phyloP scores from a whole-genome alignment of 306 rosid species.

The Quillaja saponaria region DNA sequence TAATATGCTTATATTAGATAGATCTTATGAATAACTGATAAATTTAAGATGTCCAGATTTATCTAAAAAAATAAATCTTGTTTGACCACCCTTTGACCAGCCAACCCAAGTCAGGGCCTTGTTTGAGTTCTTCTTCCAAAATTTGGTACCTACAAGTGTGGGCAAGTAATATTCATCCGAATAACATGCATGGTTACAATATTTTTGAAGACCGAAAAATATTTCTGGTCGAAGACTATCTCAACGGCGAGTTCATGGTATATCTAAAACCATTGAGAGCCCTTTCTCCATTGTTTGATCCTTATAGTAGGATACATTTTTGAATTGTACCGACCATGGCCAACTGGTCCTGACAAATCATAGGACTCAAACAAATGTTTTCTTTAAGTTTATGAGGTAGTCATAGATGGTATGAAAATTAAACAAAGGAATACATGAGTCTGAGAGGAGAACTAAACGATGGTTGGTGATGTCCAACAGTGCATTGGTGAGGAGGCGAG shows the following conservation, averaged over 20 bases:
- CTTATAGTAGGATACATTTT: slow-evolving; percentile 53
- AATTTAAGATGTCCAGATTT: too few relatives aligned
- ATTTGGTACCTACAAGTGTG: slow-evolving; percentile 49
- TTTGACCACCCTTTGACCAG: slow-evolving; percentile 83
- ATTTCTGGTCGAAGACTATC: slow-evolving; percentile 48
- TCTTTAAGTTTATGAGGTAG: slow-evolving; percentile 49
- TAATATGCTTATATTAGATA: too few relatives aligned
- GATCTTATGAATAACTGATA: too few relatives aligned
- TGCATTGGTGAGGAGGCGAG: slow-evolving; percentile 68
- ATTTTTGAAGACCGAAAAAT: slow-evolving; percentile 46
- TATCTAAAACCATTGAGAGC: slow-evolving; percentile 90
- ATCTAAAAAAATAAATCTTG: too few relatives aligned
- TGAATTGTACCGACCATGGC: slow-evolving; percentile 62
- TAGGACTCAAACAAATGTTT: slow-evolving; percentile 62
- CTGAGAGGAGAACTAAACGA: slow-evolving; percentile 78
- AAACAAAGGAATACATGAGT: slow-evolving; percentile 84
- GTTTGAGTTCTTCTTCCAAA: slow-evolving; percentile 56
- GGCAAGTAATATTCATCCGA: slow-evolving; percentile 87
- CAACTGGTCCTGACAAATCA: slow-evolving; percentile 45
- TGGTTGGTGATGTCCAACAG: slow-evolving; percentile 63
- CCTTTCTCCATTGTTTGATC: slow-evolving; percentile 74
- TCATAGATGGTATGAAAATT: slow-evolving; percentile 67
- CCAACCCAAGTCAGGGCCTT: slow-evolving; percentile 89
- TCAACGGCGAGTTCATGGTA: slow-evolving; percentile 54
- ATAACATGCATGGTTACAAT: slow-evolving; percentile 53